A percentile compares a stretch with the other conserved stretches of the same genome.
Evolutionary conservation across 257 asterid species (phyloP).

Genomic region (Primulina tabacum): DNA sequence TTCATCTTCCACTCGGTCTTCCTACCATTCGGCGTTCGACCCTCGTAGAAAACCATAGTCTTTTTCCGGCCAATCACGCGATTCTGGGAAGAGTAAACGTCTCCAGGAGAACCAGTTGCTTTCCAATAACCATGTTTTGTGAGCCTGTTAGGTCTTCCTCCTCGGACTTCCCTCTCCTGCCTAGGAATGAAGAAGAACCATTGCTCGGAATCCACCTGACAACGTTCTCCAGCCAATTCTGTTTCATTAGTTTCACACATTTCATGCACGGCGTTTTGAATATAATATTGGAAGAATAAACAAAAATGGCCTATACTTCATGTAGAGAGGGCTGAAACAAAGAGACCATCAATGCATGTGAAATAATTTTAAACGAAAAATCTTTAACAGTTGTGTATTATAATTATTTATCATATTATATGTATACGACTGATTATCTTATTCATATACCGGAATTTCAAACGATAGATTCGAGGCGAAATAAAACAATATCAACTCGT

Average conservation of each 20-base stretch:
- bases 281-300: too few relatives aligned
- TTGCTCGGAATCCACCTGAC: slow-evolving; percentile 35
- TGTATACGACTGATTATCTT: too few relatives aligned
- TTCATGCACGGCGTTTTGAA: too few relatives aligned
- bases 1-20: slow-evolving; percentile 56
- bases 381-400: too few relatives aligned
- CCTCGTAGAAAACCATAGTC: slow-evolving; percentile 51
- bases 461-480: too few relatives aligned
- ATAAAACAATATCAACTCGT: too few relatives aligned
- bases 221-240: slow-evolving; percentile 40
- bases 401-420: too few relatives aligned
- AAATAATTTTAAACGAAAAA: too few relatives aligned
- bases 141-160: slow-evolving; percentile 50
- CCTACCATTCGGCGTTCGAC: slow-evolving; percentile 45
- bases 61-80: slow-evolving; percentile 40
- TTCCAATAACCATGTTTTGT: slow-evolving; percentile 52
- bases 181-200: slow-evolving; percentile 57
- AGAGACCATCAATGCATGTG: too few relatives aligned
- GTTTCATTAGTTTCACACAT: not conserved
- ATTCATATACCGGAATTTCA: too few relatives aligned
- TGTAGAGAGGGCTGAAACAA: too few relatives aligned
- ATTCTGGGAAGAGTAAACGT: slow-evolving; percentile 38
- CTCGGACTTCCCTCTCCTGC: slow-evolving; percentile 46
- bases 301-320: too few relatives aligned
- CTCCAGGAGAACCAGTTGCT: slow-evolving; percentile 50